Base-by-base conservation (phyloP, 2,329 filamentous ascomycete species). In the Kalaharituber pfeilii region DNA sequence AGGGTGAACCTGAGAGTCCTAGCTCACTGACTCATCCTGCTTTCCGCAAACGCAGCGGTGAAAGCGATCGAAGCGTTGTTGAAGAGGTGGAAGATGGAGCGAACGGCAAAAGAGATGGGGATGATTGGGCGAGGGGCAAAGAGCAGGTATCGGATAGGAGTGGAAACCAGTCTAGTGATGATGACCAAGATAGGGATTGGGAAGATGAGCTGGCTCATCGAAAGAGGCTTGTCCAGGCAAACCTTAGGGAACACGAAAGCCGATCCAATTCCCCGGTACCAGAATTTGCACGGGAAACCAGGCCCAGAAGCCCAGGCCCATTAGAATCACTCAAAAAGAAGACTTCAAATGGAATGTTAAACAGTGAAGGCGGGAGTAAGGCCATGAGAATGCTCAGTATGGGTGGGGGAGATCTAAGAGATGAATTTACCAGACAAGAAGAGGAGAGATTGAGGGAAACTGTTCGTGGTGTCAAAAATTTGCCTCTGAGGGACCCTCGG, bases 161-260 rank as follows among this genome's bases (percentile, higher is more conserved):
- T 25, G 47, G 27, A n/a, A 18, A 28, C 6, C 47, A 9, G 3
- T n/a, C 47, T 9, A 50, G 49, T 18, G 56, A 59, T 15, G 56
- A 58, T 33, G 54, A 56, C 27, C 45, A 59, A 27, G 58, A 59
- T 24, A 53, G 55, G 36, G 58, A 59, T 52, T 61, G 59, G 59
- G 58, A 59, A 50, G 56, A 60, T 22, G 56, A 61, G 30, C 39
- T 61, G 25, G 59, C 58, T 20, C 60, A 59, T 20, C 54, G 59
- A 22, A 57, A 58, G n/a, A 59, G 59, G 47, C 52, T 61, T 24
- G 56, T 61, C 24, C 58, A 61, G 36, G 54, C 60, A 30, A 61
- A 61, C 20, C 47, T 61, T 13, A 54, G 59, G 30, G 60, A 60
- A 15, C 59, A 61, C 28, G 59, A 61, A 45, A 28, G 25, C 15